Evolutionary conservation across 2,329 filamentous ascomycete genomes (phyloP).

Genomic region (Sclerotiophoma versabilis): DNA sequence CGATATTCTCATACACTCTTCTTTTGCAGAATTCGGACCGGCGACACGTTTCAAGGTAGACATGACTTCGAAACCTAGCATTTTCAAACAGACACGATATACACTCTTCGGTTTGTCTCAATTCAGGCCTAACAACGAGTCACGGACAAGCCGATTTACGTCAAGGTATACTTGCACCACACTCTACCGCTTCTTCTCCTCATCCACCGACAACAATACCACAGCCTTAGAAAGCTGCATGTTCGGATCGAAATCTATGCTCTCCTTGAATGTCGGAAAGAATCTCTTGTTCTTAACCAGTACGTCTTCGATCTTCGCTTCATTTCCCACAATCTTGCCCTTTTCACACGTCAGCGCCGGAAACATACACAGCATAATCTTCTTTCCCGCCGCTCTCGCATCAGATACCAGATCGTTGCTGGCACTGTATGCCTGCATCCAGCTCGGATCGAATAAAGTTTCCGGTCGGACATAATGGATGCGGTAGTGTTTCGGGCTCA

Average conservation of each 20-base stretch:
- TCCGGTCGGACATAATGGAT: slow-evolving; percentile 18
- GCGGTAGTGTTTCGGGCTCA: slow-evolving; percentile 18
- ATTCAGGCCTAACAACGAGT: too few relatives aligned
- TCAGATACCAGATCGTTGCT: not conserved
- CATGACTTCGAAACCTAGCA: too few relatives aligned
- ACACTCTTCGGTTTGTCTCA: too few relatives aligned
- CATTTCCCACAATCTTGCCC: not conserved
- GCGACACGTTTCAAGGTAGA: too few relatives aligned
- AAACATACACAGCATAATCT: slow-evolving; percentile 17
- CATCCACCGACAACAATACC: slow-evolving; percentile 8
- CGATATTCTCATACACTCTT: too few relatives aligned
- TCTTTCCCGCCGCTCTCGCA: not conserved
- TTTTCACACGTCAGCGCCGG: slow-evolving; percentile 16
- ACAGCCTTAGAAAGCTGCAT: slow-evolving; percentile 6
- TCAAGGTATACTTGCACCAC: too few relatives aligned
- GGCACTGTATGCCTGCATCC: slow-evolving; percentile 18
- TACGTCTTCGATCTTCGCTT: slow-evolving; percentile 1
- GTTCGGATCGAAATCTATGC: not conserved
- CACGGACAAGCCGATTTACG: too few relatives aligned
- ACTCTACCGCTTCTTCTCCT: not conserved
- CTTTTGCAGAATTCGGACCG: too few relatives aligned
- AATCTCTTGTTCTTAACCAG: slow-evolving; percentile 20
- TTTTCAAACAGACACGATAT: too few relatives aligned
- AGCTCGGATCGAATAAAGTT: slow-evolving; percentile 5
- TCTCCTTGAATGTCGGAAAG: slow-evolving; percentile 13